These are phyloP conservation scores for Trichoderma orchidacearum DNA, from an alignment of 495 filamentous ascomycete genomes.

Conservation along the genomic window DNA sequence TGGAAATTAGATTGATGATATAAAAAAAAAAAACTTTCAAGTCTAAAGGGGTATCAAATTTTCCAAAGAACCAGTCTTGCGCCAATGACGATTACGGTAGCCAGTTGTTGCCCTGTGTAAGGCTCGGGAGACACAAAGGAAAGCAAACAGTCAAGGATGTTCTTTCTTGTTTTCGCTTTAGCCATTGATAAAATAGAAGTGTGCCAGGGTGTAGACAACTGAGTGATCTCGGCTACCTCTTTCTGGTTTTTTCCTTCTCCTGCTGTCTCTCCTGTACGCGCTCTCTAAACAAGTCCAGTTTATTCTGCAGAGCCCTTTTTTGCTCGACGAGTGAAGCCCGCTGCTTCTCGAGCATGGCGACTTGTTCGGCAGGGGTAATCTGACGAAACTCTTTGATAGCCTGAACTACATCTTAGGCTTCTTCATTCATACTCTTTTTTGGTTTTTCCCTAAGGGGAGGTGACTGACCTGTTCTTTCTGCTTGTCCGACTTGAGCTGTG, in stretches of 20 bases:
- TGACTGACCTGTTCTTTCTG: constrained; percentile 12
- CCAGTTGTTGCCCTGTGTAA: no score
- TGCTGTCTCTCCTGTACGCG: constrained; percentile 16
- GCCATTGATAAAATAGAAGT: no score
- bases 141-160: no score
- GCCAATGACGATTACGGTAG: no score
- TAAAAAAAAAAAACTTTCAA: background rate
- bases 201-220: background rate
- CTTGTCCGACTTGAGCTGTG: constrained; percentile 32
- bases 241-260: constrained; percentile 1
- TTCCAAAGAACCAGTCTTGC: background rate
- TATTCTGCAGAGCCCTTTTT: constrained; percentile 19
- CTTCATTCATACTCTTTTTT: no score
- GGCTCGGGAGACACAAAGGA: no score
- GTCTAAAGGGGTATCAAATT: background rate
- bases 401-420: background rate
- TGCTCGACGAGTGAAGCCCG: constrained; percentile 16
- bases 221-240: no score
- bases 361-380: constrained; percentile 20
- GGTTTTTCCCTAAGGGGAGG: background rate
- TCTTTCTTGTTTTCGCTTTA: no score
- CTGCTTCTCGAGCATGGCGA: constrained; percentile 19
- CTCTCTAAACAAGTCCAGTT: constrained; percentile 12
- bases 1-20: background rate
- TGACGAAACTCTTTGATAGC: constrained; percentile 12